Evolutionary conservation across 192 early-diverging fungal genomes (phyloP), one percentile per base, ranked within the genome.

Genomic region (Chytriomyces confervae): DNA sequence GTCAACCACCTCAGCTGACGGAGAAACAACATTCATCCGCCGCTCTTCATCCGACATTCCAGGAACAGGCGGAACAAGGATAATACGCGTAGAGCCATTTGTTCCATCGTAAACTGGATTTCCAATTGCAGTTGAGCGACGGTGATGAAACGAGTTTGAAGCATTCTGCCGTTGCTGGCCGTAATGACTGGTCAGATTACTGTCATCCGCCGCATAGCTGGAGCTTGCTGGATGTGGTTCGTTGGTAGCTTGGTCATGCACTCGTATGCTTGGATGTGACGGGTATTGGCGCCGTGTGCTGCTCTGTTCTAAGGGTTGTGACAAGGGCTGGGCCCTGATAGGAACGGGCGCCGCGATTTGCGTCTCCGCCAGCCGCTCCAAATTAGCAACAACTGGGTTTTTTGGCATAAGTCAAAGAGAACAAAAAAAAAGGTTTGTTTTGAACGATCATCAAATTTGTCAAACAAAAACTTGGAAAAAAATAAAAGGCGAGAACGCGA

Each of bases 41-140:
- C 62, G 24, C n/a, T 66, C 74, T 47, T 74, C 72, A 20, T 74
- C 74, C 1, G 62, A 50, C 74, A 76, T 76, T 24, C 74, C 74
- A 20, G 74, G 74, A 50, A 76, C 61, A 7, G 44, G 74, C 18
- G 74, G 74, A 66, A 76, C 74, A 20, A 62, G 9, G 6, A 74
- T 47, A 49, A 64, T 49, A 57, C 53, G 53, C 53, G 53, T 57
- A 13, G 53, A 57, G 53, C 36, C 36, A 36, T 36, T 45, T 46
- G 8, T 11, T 9, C 27, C 23, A 13, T 64, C 7, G 11, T 23
- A 47, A 18, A 18, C 8, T 9, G 23, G 16, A 46, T 29, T 13
- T 67, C 45, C 11, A 46, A 67, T n/a, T 67, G 66, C 10, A 67
- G 43, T 67, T 67, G 66, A 11, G 48, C 48, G 8, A 50, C 53